Evolutionary conservation across 2,329 filamentous ascomycete species (phyloP).

Genomic region (Penicillium sp.): DNA sequence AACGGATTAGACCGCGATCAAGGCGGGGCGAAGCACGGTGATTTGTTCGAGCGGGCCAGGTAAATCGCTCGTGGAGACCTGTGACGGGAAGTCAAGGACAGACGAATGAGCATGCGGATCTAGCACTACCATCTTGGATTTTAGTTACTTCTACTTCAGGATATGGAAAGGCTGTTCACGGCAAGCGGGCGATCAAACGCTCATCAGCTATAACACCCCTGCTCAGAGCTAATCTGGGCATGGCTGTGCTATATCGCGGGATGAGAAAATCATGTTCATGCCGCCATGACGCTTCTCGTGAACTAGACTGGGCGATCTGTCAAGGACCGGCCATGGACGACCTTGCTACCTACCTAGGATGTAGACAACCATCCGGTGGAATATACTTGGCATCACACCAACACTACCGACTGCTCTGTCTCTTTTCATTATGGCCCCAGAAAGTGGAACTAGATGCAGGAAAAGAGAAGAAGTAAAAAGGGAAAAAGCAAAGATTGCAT

Average conservation of each 20-base stretch:
- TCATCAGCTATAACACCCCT: background rate
- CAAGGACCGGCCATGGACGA: background rate
- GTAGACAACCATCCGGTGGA: background rate
- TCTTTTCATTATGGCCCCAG: background rate
- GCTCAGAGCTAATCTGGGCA: conserved; percentile 5
- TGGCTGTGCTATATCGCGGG: conserved; percentile 4
- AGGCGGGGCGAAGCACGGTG: background rate
- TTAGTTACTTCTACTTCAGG: background rate
- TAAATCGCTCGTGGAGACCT: background rate
- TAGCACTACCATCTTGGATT: background rate
- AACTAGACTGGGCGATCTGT: conserved; percentile 6
- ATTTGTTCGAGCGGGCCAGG: background rate
- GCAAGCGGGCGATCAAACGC: conserved; percentile 5
- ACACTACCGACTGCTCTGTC: background rate
- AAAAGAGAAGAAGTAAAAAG: background rate
- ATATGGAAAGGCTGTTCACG: background rate
- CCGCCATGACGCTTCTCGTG: background rate
- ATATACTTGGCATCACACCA: background rate
- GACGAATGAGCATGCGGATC: background rate
- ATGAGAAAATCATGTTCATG: conserved; percentile 1
- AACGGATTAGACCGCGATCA: conserved; percentile 11
- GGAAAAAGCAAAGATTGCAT: background rate
- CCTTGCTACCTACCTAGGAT: background rate
- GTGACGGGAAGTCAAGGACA: background rate
- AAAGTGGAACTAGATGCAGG: background rate